These are phyloP conservation scores for Aureobasidium sp. DNA, from an alignment of 2,329 filamentous ascomycete species.

Conservation along the genomic window DNA sequence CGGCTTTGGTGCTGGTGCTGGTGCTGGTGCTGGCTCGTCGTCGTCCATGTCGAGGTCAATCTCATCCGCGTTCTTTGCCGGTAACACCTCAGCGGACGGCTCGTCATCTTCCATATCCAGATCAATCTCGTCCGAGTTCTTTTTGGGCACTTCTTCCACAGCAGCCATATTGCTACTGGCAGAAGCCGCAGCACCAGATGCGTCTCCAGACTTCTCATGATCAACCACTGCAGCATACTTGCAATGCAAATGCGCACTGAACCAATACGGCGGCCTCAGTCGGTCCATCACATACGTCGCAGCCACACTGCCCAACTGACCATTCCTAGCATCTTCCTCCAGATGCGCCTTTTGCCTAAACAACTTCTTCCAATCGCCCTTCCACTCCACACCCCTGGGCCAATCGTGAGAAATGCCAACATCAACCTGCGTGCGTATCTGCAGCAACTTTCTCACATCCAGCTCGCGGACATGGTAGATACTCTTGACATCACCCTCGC, in stretches of 20 bases:
- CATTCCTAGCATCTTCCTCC: constrained; percentile 62
- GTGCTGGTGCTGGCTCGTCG: constrained; percentile 16
- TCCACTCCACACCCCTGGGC: constrained; percentile 74
- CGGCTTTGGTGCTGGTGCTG: constrained; percentile 2
- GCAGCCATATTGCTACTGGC: not conserved
- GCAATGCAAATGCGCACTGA: constrained; percentile 80
- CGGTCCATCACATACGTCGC: constrained; percentile 73
- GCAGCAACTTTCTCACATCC: constrained; percentile 81
- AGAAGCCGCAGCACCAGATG: not conserved
- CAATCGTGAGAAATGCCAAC: constrained; percentile 92
- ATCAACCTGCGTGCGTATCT: constrained; percentile 79
- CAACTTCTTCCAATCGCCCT: constrained; percentile 59
- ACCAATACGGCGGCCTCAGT: constrained; percentile 79
- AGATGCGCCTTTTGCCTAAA: constrained; percentile 70
- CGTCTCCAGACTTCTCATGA: constrained; percentile 27
- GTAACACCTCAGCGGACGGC: not conserved
- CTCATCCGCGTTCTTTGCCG: constrained; percentile 53
- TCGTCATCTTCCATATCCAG: constrained; percentile 36
- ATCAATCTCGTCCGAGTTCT: constrained; percentile 60
- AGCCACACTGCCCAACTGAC: constrained; percentile 69
- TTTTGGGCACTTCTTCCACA: constrained; percentile 12
- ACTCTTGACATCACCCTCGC: constrained; percentile 61
- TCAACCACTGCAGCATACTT: constrained; percentile 63
- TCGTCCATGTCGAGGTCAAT: constrained; percentile 47
- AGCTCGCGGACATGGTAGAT: constrained; percentile 87